These are phyloP conservation scores for Fusarium verticillioides DNA, from an alignment of 2,329 filamentous ascomycete species.

Conservation along the genomic window DNA sequence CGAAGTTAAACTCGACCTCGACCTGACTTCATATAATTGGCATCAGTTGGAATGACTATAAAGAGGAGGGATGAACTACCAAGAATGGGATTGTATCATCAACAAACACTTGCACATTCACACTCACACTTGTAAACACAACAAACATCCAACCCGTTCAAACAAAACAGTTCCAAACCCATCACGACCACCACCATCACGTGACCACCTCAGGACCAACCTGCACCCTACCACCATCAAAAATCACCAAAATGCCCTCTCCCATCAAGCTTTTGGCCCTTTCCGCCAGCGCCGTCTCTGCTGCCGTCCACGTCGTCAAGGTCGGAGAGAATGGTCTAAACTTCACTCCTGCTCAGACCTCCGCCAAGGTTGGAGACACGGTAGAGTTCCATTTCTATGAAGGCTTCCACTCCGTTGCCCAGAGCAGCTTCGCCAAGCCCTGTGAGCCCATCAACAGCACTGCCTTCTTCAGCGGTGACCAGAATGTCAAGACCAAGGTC, in stretches of 20 bases:
- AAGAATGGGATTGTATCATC: neutral
- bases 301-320: conserved; percentile 38
- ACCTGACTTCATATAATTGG: conserved; percentile 1
- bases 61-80: conserved; percentile 11
- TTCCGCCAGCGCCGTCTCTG: conserved; percentile 18
- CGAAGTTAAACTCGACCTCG: conserved; percentile 6
- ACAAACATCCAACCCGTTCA: conserved; percentile 1
- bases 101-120: neutral
- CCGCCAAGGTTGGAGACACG: conserved; percentile 60
- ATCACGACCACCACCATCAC: neutral
- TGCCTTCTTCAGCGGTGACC: conserved; percentile 57
- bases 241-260: conserved; percentile 25
- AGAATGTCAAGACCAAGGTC: conserved; percentile 19
- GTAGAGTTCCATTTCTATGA: conserved; percentile 59
- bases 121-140: conserved; percentile 3
- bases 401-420: conserved; percentile 70
- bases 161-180: neutral
- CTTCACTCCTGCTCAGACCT: conserved; percentile 63
- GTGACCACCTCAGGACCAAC: neutral
- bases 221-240: neutral
- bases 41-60: conserved; percentile 12
- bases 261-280: conserved; percentile 23
- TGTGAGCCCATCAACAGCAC: conserved; percentile 63
- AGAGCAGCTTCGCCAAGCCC: conserved; percentile 69
- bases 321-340: conserved; percentile 49